These are phyloP conservation scores for Leccinum boreale DNA, from an alignment of 768 basidiomycete genomes.

Conservation along the genomic window DNA sequence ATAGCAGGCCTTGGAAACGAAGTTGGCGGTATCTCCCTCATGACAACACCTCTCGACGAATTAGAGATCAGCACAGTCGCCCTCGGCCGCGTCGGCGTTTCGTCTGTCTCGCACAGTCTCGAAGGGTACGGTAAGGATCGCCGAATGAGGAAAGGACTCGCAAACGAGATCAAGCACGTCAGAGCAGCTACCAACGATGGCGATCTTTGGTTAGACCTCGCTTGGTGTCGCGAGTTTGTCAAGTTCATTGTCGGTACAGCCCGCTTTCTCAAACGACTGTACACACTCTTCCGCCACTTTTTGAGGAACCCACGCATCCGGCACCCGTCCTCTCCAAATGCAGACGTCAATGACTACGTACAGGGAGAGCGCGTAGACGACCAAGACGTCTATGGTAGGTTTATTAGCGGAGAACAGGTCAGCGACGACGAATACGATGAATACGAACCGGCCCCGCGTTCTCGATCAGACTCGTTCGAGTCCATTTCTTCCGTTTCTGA, in stretches of 20 bases:
- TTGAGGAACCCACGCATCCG: slow-evolving; percentile 15
- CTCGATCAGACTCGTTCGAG: slow-evolving; percentile 17
- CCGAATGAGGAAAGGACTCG: slow-evolving; percentile 37
- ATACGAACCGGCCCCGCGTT: slow-evolving; percentile 24
- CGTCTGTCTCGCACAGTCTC: slow-evolving; percentile 31
- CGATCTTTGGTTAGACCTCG: slow-evolving; percentile 39
- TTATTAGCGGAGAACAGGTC: slow-evolving; percentile 56
- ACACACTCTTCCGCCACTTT: slow-evolving; percentile 15
- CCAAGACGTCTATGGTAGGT: slow-evolving; percentile 48
- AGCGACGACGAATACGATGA: slow-evolving; percentile 50
- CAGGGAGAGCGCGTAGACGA: slow-evolving; percentile 26
- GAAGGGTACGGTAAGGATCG: slow-evolving; percentile 24
- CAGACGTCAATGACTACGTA: slow-evolving; percentile 7
- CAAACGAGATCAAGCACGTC: slow-evolving; percentile 49
- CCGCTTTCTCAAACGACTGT: slow-evolving; percentile 24
- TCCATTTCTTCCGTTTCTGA: slow-evolving; percentile 25
- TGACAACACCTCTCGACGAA: slow-evolving; percentile 7
- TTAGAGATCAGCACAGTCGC: slow-evolving; percentile 35
- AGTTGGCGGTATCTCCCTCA: slow-evolving; percentile 49
- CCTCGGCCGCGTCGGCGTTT: slow-evolving; percentile 42
- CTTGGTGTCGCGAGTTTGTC: slow-evolving; percentile 40
- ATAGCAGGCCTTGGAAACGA: slow-evolving; percentile 73
- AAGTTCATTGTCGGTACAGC: slow-evolving; percentile 32
- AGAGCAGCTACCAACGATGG: slow-evolving; percentile 33
- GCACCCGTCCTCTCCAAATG: slow-evolving; percentile 2